A percentile compares a stretch with the other conserved stretches of the same genome.
Evolutionary conservation across 495 filamentous ascomycete genomes (phyloP).

Genomic region (Monascus purpureus): DNA sequence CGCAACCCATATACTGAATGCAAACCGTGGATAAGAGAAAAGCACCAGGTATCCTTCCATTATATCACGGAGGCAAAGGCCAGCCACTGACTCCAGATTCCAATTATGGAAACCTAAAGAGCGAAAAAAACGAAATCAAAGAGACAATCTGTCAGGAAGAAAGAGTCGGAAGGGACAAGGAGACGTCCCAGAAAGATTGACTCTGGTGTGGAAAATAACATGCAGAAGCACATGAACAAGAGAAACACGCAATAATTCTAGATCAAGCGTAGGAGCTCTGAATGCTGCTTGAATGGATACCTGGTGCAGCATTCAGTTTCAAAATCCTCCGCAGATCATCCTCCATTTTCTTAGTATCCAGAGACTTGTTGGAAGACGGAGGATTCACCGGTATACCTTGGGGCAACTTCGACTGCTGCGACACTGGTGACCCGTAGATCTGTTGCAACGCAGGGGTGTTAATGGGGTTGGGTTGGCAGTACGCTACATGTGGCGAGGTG

Average conservation of each 20-base stretch:
- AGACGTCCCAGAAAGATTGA: background rate
- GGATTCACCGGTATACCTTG: conserved; percentile 12
- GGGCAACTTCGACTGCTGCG: conserved; percentile 11
- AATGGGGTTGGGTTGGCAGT: conserved; percentile 4
- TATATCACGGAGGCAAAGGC: conserved; percentile 3
- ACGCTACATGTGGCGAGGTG: conserved; percentile 2
- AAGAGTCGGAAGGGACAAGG: conserved; percentile 1
- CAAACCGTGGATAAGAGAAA: conserved; percentile 5
- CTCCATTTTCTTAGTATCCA: conserved; percentile 36
- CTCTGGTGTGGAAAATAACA: background rate
- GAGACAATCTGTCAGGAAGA: background rate
- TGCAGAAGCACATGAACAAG: background rate
- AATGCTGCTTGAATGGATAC: conserved; percentile 17
- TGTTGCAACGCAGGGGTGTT: conserved; percentile 4
- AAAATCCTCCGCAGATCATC: conserved; percentile 40
- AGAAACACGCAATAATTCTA: background rate
- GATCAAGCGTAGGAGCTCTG: conserved; percentile 27
- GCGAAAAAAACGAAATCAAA: conserved; percentile 1
- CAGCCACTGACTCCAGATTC: conserved; percentile 1
- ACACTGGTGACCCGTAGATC: conserved; percentile 11
- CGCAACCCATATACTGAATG: conserved; percentile 3
- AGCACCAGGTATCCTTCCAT: conserved; percentile 7
- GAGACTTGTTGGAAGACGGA: conserved; percentile 12
- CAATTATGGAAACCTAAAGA: background rate
- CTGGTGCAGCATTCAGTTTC: conserved; percentile 28